Evolutionary conservation across 83 land plant genomes (phyloP).

Genomic region (Isoetes engelmannii): DNA sequence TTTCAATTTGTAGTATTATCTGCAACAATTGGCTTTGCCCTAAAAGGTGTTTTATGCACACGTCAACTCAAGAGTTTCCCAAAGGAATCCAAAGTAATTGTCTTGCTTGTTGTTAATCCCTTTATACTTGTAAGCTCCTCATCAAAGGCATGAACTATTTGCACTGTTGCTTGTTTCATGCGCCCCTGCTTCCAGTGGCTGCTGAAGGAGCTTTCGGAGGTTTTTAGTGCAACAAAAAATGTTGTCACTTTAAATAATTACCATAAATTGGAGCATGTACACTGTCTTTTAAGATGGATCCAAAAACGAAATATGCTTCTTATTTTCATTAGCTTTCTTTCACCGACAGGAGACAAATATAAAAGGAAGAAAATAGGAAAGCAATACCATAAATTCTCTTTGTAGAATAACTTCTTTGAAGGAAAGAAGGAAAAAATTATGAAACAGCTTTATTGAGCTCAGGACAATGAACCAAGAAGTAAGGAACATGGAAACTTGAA

Average conservation of each 20-base stretch:
- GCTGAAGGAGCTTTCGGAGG: constrained; percentile 56
- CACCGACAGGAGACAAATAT: too few species aligned
- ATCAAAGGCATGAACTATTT: constrained; percentile 17
- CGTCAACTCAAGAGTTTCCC: constrained; percentile 50
- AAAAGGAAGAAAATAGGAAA: too few species aligned
- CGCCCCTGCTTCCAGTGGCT: constrained; percentile 46
- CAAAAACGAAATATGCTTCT: not conserved
- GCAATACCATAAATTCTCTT: too few species aligned
- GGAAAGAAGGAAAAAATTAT: too few species aligned
- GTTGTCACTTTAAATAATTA: constrained; percentile 52
- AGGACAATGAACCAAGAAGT: too few species aligned
- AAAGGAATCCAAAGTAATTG: constrained; percentile 22
- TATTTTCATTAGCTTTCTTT: not conserved
- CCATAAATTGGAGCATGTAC: too few species aligned
- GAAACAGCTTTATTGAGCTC: too few species aligned
- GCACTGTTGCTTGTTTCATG: constrained; percentile 17
- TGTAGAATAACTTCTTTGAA: too few species aligned
- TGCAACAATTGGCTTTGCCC: constrained; percentile 78
- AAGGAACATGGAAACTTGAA: too few species aligned
- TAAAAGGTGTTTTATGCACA: constrained; percentile 56
- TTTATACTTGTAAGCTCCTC: constrained; percentile 2
- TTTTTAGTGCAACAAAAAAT: constrained; percentile 63
- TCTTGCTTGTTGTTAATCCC: not conserved
- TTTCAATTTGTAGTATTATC: constrained; percentile 54
- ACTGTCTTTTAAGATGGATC: too few species aligned